These are phyloP conservation scores for Thalassiosira livingstoniorum DNA, from an alignment of 352 stramenopile genomes.

Conservation along the genomic window DNA sequence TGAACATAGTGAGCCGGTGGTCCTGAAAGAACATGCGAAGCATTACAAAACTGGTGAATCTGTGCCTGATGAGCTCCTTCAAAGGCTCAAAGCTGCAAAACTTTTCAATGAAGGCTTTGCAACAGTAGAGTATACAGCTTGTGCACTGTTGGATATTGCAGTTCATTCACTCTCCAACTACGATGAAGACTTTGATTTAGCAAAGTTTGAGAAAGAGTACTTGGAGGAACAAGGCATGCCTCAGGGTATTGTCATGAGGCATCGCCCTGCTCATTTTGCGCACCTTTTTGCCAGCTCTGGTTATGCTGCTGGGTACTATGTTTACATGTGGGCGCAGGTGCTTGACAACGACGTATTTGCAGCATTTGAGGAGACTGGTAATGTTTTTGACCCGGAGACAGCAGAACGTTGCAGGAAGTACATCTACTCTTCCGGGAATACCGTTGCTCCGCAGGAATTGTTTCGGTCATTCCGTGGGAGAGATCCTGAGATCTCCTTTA, in stretches of 20 bases:
- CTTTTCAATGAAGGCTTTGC: slow-evolving; percentile 84
- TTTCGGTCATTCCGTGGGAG: slow-evolving; percentile 80
- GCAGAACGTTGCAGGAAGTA: slow-evolving; percentile 69
- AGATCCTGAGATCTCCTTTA: slow-evolving; percentile 83
- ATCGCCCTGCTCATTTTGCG: slow-evolving; percentile 83
- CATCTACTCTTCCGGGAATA: slow-evolving; percentile 83
- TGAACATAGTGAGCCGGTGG: slow-evolving; percentile 43
- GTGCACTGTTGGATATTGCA: slow-evolving; percentile 83
- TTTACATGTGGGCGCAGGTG: slow-evolving; percentile 31
- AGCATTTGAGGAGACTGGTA: slow-evolving; percentile 80
- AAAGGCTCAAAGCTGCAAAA: slow-evolving; percentile 74
- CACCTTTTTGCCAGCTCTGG: slow-evolving; percentile 75
- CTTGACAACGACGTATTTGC: slow-evolving; percentile 84
- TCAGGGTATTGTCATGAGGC: slow-evolving; percentile 83
- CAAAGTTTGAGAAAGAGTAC: slow-evolving; percentile 79
- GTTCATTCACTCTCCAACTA: slow-evolving; percentile 79
- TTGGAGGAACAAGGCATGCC: slow-evolving; percentile 81
- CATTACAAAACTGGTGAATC: slow-evolving; percentile 82
- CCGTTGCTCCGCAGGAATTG: slow-evolving; percentile 72
- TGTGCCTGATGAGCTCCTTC: slow-evolving; percentile 76
- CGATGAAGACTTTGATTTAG: slow-evolving; percentile 77
- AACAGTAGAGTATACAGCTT: slow-evolving; percentile 83
- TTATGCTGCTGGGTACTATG: slow-evolving; percentile 73
- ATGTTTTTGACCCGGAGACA: slow-evolving; percentile 75
- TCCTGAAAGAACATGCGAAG: slow-evolving; percentile 79